A percentile compares a stretch with the other conserved stretches of the same genome.
Conservation (phyloP, 306 rosid species). For the Pyrus bretschneideri region DNA sequence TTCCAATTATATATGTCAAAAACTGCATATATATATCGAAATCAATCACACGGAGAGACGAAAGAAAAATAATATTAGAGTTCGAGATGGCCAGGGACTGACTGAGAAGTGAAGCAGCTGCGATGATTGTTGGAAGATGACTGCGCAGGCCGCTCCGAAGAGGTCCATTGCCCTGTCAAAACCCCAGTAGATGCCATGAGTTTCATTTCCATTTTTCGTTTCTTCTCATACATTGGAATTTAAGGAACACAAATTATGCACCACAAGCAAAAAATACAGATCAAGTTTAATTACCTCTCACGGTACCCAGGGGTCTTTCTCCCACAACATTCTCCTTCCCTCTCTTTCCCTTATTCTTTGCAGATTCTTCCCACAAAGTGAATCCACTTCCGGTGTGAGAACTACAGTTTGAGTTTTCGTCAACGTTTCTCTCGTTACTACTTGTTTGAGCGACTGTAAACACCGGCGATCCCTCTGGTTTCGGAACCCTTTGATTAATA, state of each 20-base stretch:
- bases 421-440: slow-evolving; percentile 48
- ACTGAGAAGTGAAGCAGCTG: slow-evolving; percentile 75
- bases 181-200: not conserved
- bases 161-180: slow-evolving; percentile 51
- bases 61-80: not conserved
- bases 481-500: slow-evolving; percentile 61
- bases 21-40: not conserved
- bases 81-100: slow-evolving; percentile 25
- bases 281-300: slow-evolving; percentile 41
- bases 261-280: not conserved
- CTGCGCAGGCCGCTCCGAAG: slow-evolving; percentile 62
- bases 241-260: not conserved
- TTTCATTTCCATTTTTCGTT: not conserved
- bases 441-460: slow-evolving; percentile 50
- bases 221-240: not conserved
- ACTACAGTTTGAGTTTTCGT: slow-evolving; percentile 77
- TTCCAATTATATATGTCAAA: not conserved
- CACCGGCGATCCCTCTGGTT: slow-evolving; percentile 48
- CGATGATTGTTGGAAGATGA: slow-evolving; percentile 63
- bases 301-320: slow-evolving; percentile 27
- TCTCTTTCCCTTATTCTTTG: slow-evolving; percentile 68
- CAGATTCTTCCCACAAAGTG: slow-evolving; percentile 87
- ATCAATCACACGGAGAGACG: not conserved
- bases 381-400: slow-evolving; percentile 84
- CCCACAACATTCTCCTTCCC: slow-evolving; percentile 78